Percentiles rank a stretch among this genome's conserved stretches.
These are phyloP conservation scores for Trametes cubensis DNA, from an alignment of 768 basidiomycete genomes.

Conservation along the genomic window DNA sequence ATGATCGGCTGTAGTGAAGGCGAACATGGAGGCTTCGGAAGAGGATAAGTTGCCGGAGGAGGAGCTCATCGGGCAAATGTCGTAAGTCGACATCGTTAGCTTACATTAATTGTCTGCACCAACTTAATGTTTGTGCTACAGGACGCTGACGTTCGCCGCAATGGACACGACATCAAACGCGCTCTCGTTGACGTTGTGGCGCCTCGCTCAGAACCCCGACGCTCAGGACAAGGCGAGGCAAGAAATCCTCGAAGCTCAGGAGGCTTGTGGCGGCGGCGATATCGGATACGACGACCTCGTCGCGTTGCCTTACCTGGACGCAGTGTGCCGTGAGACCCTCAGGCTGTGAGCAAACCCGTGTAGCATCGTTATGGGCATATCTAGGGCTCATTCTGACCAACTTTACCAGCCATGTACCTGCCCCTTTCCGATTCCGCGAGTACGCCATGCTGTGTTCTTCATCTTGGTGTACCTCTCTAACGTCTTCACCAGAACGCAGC, in stretches of 20 bases:
- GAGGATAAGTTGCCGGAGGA: slow-evolving; percentile 29
- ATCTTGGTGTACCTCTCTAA: background rate
- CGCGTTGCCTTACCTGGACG: slow-evolving; percentile 20
- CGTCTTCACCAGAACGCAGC: background rate
- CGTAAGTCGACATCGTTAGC: slow-evolving; percentile 19
- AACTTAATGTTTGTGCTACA: background rate
- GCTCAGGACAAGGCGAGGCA: slow-evolving; percentile 39
- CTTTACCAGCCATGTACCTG: slow-evolving; percentile 14
- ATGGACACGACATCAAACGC: slow-evolving; percentile 33
- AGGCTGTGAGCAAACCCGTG: slow-evolving; percentile 13
- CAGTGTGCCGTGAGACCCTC: slow-evolving; percentile 22
- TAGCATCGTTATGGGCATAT: background rate
- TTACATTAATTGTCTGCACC: background rate
- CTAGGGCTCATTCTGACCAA: too few relatives aligned
- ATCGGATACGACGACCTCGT: slow-evolving; percentile 22
- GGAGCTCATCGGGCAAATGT: slow-evolving; percentile 34
- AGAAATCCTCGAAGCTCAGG: slow-evolving; percentile 20
- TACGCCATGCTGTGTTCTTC: background rate
- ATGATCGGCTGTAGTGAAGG: slow-evolving; percentile 21
- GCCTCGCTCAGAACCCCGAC: slow-evolving; percentile 35
- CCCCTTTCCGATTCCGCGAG: slow-evolving; percentile 18
- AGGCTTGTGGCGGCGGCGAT: slow-evolving; percentile 21
- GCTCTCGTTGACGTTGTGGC: slow-evolving; percentile 22
- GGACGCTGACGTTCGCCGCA: slow-evolving; percentile 25
- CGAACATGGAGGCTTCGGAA: slow-evolving; percentile 23